Evolutionary conservation across 2,329 filamentous ascomycete genomes (phyloP).

Genomic region (Nothophaeocryptopus gaeumannii): DNA sequence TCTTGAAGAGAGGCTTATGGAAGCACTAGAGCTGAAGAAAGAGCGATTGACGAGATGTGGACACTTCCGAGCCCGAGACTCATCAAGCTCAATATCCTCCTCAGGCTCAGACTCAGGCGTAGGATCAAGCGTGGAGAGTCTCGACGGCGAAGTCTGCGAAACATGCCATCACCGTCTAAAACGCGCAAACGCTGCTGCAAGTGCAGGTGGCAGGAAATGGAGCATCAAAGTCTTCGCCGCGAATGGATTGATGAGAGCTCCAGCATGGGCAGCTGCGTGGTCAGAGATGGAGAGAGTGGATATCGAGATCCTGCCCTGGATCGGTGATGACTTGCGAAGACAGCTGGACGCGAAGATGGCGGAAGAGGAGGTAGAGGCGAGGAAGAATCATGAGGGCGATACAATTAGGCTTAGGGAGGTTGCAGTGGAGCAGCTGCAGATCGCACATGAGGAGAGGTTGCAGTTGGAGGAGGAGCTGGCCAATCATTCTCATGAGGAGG

Average conservation of each 20-base stretch:
- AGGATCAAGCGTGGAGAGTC: slow-evolving; percentile 26
- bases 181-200: slow-evolving; percentile 36
- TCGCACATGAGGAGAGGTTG: slow-evolving; percentile 10
- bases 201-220: slow-evolving; percentile 57
- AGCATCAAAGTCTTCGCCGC: slow-evolving; percentile 87
- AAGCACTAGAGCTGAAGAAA: slow-evolving; percentile 68
- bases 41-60: slow-evolving; percentile 72
- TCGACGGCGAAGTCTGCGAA: slow-evolving; percentile 28
- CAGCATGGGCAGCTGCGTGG: slow-evolving; percentile 92
- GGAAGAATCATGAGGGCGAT: slow-evolving; percentile 35
- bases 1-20: slow-evolving; percentile 72
- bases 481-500: too few species aligned
- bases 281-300: slow-evolving; percentile 98
- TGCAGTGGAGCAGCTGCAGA: slow-evolving; percentile 25
- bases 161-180: slow-evolving; percentile 39
- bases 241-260: slow-evolving; percentile 87
- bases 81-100: slow-evolving; percentile 46
- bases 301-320: slow-evolving; percentile 78
- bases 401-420: slow-evolving; percentile 19
- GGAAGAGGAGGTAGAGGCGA: slow-evolving; percentile 41
- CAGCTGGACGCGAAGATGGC: slow-evolving; percentile 55
- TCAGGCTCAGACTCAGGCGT: slow-evolving; percentile 33
- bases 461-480: too few species aligned
- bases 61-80: slow-evolving; percentile 67
- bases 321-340: slow-evolving; percentile 58